Evolutionary conservation across 345 rosid species (phyloP), one percentile per base, ranked within the genome.

Genomic region (Fremontodendron californicum): DNA sequence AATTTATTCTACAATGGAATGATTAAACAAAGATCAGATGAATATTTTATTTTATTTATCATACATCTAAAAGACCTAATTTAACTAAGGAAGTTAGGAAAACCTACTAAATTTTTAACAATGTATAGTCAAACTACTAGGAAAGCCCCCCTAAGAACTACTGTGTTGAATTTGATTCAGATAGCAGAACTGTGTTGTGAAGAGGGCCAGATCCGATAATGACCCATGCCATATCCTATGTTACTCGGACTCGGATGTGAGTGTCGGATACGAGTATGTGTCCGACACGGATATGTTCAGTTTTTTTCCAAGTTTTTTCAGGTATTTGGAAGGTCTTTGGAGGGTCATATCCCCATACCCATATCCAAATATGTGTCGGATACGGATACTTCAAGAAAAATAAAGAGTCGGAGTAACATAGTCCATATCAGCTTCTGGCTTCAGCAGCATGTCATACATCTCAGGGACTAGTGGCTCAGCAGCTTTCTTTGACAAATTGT

Each of bases 391-490:
- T n/a, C n/a, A n/a, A n/a, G n/a, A n/a, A n/a, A n/a, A n/a, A n/a
- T n/a, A n/a, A n/a, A n/a, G n/a, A n/a, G n/a, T n/a, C n/a, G n/a
- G n/a, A n/a, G n/a, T n/a, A n/a, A n/a, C n/a, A n/a, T n/a, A n/a
- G n/a, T n/a, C 43, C 27, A 49, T 49, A 4, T 51, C 62, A 33
- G 31, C 43, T 71, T 51, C 55, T 51, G 75, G 62, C 12, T 51
- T 33, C 75, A 11, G 43, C 23, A 71, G 29, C 60, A 10, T 31
- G 75, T 71, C 61, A 33, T 71, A 71, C 75, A 71, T 49, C 29
- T 71, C 61, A 33, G 75, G 42, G 37, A 71, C 31, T 39, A 31
- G 29, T 33, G 75, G 61, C 62, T 71, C 75, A 51, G 45, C 62
- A 51, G 61, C 75, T n/a, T 51, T 13, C 31, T 51, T 71, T 51